Conservation (phyloP, 2,329 filamentous ascomycete species). For the Drechslerella coelobrocha region DNA sequence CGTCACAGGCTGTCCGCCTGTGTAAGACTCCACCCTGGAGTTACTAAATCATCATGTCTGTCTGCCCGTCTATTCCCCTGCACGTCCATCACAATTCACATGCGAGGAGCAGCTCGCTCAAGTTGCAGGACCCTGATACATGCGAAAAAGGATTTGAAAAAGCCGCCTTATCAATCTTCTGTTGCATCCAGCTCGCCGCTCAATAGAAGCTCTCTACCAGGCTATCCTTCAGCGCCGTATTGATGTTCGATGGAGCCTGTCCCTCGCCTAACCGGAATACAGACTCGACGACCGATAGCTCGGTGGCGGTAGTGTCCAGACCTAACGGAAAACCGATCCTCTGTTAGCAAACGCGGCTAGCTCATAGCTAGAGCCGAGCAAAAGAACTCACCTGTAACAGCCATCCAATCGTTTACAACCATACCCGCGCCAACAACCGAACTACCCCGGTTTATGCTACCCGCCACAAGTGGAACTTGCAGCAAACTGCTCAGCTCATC, state of each 20-base stretch:
- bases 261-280: conserved; percentile 95
- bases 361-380: too few relatives aligned
- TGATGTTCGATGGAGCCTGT: conserved; percentile 76
- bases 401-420: conserved; percentile 98
- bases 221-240: conserved; percentile 88
- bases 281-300: conserved; percentile 93
- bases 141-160: too few relatives aligned
- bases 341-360: neutral
- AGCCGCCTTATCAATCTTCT: too few relatives aligned
- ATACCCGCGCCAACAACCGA: conserved; percentile 95
- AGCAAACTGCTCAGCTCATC: conserved; percentile 92
- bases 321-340: conserved; percentile 62
- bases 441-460: conserved; percentile 89
- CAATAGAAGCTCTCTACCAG: conserved; percentile 99
- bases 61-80: too few relatives aligned
- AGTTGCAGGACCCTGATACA: too few relatives aligned
- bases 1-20: too few relatives aligned
- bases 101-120: too few relatives aligned
- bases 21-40: too few relatives aligned
- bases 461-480: conserved; percentile 93
- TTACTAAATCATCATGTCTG: too few relatives aligned
- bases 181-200: too few relatives aligned
- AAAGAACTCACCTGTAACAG: conserved; percentile 68
- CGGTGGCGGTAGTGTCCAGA: conserved; percentile 93
- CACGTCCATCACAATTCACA: too few relatives aligned